phyloP scores from a whole-genome alignment of 192 early-diverging fungal species.

The Dissophora globulifera region DNA sequence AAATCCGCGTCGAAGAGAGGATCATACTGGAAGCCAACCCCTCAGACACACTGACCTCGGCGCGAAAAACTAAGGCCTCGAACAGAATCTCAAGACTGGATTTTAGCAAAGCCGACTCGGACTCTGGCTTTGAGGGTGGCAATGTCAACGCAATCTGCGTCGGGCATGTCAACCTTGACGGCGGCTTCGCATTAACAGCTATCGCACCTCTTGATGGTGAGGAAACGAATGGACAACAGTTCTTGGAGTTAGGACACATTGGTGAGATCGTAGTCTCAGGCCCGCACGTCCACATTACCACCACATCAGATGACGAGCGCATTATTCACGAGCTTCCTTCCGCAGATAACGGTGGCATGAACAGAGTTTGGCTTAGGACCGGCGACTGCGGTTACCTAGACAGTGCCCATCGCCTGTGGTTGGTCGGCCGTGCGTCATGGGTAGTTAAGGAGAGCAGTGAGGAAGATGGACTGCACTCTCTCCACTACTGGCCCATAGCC shows the following conservation, averaged over 20 bases:
- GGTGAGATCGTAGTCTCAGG: slow-evolving; percentile 51
- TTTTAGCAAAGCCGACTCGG: slow-evolving; percentile 2
- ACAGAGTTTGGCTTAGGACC: slow-evolving; percentile 43
- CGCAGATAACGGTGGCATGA: slow-evolving; percentile 22
- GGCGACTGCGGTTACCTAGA: slow-evolving; percentile 52
- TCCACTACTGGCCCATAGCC: slow-evolving; percentile 49
- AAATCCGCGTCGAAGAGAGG: slow-evolving; percentile 48
- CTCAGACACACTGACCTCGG: background rate
- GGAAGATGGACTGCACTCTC: slow-evolving; percentile 28
- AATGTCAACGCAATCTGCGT: slow-evolving; percentile 47
- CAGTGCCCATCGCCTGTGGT: slow-evolving; percentile 26
- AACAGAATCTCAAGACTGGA: slow-evolving; percentile 29
- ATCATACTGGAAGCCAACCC: slow-evolving; percentile 40
- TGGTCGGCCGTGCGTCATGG: slow-evolving; percentile 49
- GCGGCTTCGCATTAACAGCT: slow-evolving; percentile 42
- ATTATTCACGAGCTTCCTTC: slow-evolving; percentile 35
- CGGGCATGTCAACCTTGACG: slow-evolving; percentile 45
- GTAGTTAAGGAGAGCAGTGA: slow-evolving; percentile 28
- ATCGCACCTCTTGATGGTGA: slow-evolving; percentile 33
- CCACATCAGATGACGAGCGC: slow-evolving; percentile 48
- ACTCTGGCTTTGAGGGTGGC: slow-evolving; percentile 43
- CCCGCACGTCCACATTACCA: slow-evolving; percentile 50
- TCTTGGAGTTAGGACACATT: slow-evolving; percentile 38
- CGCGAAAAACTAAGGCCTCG: slow-evolving; percentile 5
- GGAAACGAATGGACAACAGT: slow-evolving; percentile 18